Percentiles rank a stretch among this genome's conserved stretches.
These are phyloP conservation scores for Pseudocercospora cruenta DNA, from an alignment of 2,329 filamentous ascomycete species.

Conservation along the genomic window DNA sequence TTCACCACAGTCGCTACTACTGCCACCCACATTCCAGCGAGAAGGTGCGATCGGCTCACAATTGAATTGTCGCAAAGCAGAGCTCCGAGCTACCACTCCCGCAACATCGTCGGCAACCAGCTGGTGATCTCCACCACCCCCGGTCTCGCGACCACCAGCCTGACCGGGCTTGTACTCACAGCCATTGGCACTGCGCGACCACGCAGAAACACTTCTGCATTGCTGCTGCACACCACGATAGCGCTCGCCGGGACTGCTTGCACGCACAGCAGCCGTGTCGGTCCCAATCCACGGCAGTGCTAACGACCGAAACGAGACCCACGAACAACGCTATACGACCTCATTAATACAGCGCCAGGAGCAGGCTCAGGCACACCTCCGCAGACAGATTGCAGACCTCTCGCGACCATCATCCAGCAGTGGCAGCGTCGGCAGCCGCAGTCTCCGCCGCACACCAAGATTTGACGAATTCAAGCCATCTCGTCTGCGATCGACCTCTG, in stretches of 20 bases:
- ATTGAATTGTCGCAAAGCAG: constrained; percentile 2
- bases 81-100: background rate
- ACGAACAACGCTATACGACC: constrained; percentile 57
- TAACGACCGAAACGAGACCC: constrained; percentile 59
- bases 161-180: background rate
- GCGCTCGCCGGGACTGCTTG: constrained; percentile 12
- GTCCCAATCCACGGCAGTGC: constrained; percentile 43
- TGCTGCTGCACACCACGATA: background rate
- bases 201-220: background rate
- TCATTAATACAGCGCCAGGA: constrained; percentile 53
- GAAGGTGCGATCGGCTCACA: background rate
- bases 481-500: constrained; percentile 48
- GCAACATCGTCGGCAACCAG: background rate
- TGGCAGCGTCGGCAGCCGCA: constrained; percentile 50
- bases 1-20: constrained; percentile 2
- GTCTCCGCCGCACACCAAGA: constrained; percentile 58
- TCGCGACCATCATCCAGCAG: constrained; percentile 58
- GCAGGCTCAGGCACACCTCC: constrained; percentile 42
- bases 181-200: constrained; percentile 14
- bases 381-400: constrained; percentile 34
- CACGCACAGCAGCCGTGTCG: constrained; percentile 46
- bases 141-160: constrained; percentile 10
- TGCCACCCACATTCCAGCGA: background rate
- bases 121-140: constrained; percentile 5
- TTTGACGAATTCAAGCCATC: constrained; percentile 50